A percentile compares a stretch with the other conserved stretches of the same genome.
Evolutionary conservation across 371 early-diverging fungal genomes (phyloP).

Genomic region (Lichtheimia ornata): DNA sequence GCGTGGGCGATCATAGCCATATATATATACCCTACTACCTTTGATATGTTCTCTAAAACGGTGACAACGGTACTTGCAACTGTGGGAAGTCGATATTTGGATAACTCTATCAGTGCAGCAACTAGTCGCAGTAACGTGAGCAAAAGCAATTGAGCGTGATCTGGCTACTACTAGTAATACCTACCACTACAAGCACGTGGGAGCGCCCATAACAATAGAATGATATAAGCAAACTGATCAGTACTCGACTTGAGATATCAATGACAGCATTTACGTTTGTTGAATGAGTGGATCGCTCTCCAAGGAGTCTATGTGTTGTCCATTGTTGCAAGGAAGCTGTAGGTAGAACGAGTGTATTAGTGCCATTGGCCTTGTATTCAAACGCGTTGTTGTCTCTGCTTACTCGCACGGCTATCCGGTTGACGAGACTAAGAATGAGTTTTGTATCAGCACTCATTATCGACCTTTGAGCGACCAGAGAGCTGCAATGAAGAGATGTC

Average conservation of each 20-base stretch:
- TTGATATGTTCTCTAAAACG: conserved; percentile 60
- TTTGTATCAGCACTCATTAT: conserved; percentile 49
- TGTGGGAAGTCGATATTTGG: conserved; percentile 51
- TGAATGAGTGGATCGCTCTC: conserved; percentile 68
- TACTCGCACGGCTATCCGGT: conserved; percentile 55
- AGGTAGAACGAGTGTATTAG: background rate
- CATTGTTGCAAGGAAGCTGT: conserved; percentile 65
- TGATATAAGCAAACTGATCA: background rate
- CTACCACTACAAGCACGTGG: background rate
- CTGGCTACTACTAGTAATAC: background rate
- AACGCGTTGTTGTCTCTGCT: background rate
- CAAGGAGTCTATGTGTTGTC: conserved; percentile 55
- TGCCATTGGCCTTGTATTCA: too few relatives aligned
- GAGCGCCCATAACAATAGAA: background rate
- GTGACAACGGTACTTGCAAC: conserved; percentile 53
- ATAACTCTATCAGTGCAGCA: conserved; percentile 61
- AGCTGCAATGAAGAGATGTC: background rate
- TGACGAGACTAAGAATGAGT: conserved; percentile 51
- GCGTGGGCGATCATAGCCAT: conserved; percentile 18
- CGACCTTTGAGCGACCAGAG: background rate
- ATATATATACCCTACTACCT: conserved; percentile 41
- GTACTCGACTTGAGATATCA: background rate
- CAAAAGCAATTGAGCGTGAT: background rate
- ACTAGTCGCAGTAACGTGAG: conserved; percentile 22
- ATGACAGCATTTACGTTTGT: conserved; percentile 37